Evolutionary conservation across 2,329 filamentous ascomycete genomes (phyloP).

Genomic region (Ceratocystis papillata): DNA sequence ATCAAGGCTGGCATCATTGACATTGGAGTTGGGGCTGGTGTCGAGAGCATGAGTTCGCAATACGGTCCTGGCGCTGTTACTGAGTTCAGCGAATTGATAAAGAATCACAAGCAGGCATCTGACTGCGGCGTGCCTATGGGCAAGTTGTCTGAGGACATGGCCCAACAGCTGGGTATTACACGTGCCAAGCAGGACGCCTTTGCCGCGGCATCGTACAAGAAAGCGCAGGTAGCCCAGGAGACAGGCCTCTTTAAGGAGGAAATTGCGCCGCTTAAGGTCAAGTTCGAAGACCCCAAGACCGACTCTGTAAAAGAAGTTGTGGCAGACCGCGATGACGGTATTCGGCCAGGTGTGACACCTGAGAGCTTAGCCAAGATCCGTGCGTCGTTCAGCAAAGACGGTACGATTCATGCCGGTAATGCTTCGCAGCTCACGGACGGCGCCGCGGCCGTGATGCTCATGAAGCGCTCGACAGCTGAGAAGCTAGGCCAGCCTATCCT

Average conservation of each 20-base stretch:
- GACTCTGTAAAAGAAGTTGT: constrained; percentile 74
- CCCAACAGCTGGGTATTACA: constrained; percentile 64
- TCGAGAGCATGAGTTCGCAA: constrained; percentile 90
- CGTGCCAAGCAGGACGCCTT: constrained; percentile 79
- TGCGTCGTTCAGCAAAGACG: constrained; percentile 81
- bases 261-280: constrained; percentile 75
- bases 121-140: constrained; percentile 99
- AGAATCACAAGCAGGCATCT: constrained; percentile 66
- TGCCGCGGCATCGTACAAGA: constrained; percentile 84
- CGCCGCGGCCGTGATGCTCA: constrained; percentile 85
- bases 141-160: constrained; percentile 87
- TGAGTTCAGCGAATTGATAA: constrained; percentile 85
- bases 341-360: constrained; percentile 72
- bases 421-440: constrained; percentile 93
- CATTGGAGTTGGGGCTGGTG: constrained; percentile 82
- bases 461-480: constrained; percentile 88
- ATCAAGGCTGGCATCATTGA: constrained; percentile 91
- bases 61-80: constrained; percentile 83
- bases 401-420: constrained; percentile 91
- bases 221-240: constrained; percentile 74
- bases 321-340: constrained; percentile 76
- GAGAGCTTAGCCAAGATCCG: constrained; percentile 87
- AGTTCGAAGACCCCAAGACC: constrained; percentile 83
- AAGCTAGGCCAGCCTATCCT: constrained; percentile 77
- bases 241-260: constrained; percentile 87